Conservation (phyloP, 106 monocot genomes). For the Allium fistulosum region DNA sequence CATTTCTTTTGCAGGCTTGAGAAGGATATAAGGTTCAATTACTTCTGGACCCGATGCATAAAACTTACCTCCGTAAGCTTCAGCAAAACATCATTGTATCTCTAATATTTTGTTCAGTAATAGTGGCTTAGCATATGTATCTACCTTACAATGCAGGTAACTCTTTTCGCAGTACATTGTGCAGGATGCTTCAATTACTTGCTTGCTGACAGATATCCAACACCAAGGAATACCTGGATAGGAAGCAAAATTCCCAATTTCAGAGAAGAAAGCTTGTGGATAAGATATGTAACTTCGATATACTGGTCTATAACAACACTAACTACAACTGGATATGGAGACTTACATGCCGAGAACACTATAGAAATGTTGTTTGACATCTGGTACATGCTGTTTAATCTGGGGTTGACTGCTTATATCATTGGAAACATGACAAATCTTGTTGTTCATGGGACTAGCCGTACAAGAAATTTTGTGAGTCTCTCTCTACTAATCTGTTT, state of each 20-base stretch:
- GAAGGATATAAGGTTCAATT: conserved; percentile 74
- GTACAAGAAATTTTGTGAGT: conserved; percentile 70
- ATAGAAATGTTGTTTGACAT: conserved; percentile 69
- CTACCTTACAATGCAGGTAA: conserved; percentile 33
- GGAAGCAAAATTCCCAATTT: conserved; percentile 53
- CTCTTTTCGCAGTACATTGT: conserved; percentile 64
- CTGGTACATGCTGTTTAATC: conserved; percentile 70
- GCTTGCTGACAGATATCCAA: conserved; percentile 57
- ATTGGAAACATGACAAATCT: conserved; percentile 87
- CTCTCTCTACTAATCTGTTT: background rate
- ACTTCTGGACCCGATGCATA: conserved; percentile 69
- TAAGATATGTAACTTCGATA: conserved; percentile 55
- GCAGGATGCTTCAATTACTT: conserved; percentile 76
- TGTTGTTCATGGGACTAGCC: conserved; percentile 67
- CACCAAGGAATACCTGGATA: conserved; percentile 65
- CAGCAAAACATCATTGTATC: background rate
- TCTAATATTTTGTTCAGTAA: background rate
- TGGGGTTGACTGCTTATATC: conserved; percentile 66
- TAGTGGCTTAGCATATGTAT: background rate
- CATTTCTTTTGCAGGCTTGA: conserved; percentile 41
- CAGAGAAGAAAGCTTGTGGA: conserved; percentile 46
- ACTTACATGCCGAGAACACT: conserved; percentile 68
- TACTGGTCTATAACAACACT: conserved; percentile 85
- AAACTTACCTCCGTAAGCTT: conserved; percentile 48
- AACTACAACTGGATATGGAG: conserved; percentile 72